Percentiles rank a stretch among this genome's conserved stretches.
These are phyloP conservation scores for Paratinospora sagittata DNA, from an alignment of 164 flowering plant species.

Conservation along the genomic window DNA sequence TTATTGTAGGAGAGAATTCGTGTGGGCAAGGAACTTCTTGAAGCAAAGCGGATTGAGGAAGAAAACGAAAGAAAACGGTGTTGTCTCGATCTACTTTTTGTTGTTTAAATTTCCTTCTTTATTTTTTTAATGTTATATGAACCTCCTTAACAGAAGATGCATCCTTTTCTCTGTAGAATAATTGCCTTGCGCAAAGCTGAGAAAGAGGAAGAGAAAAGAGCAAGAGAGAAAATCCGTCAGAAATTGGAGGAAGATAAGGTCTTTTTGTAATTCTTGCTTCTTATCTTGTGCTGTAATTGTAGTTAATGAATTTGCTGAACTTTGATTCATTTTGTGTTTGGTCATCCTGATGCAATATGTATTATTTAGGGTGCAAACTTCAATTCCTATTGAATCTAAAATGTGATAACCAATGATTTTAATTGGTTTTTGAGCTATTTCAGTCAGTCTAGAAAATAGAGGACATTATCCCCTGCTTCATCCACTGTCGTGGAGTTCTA, in stretches of 20 bases:
- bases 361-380: no score
- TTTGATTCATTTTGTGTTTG: not conserved
- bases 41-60: slow-evolving; percentile 97
- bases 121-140: not conserved
- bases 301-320: not conserved
- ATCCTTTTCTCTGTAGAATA: slow-evolving; percentile 37
- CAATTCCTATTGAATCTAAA: no score
- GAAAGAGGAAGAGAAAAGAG: slow-evolving; percentile 96
- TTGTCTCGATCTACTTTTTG: slow-evolving; percentile 17
- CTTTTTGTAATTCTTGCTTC: not conserved
- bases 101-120: not conserved
- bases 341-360: no score
- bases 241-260: slow-evolving; percentile 98
- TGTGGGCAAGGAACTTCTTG: slow-evolving; percentile 85
- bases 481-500: no score
- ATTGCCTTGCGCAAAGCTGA: slow-evolving; percentile 91
- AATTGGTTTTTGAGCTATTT: no score
- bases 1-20: slow-evolving; percentile 83
- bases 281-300: not conserved
- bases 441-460: no score
- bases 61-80: slow-evolving; percentile 98
- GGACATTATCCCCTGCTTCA: no score
- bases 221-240: slow-evolving; percentile 95
- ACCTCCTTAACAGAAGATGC: slow-evolving; percentile 3
- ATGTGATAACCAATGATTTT: no score